These are phyloP conservation scores for Cyamopsis tetragonoloba DNA, from an alignment of 306 rosid species.

Conservation along the genomic window DNA sequence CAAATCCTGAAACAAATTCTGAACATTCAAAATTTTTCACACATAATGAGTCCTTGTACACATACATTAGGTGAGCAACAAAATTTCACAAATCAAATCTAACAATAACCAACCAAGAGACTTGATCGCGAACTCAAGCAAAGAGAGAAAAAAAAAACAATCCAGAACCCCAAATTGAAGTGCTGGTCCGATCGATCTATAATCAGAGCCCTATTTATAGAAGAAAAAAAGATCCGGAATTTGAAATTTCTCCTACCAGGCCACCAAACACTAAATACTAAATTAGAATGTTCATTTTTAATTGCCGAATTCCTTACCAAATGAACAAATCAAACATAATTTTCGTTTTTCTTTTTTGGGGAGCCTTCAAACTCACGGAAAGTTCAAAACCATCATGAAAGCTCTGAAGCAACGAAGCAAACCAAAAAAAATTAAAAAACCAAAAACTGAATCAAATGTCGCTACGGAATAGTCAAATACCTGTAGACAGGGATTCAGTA, in stretches of 20 bases:
- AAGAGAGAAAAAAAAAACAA: slow-evolving; percentile 31
- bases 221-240: slow-evolving; percentile 12
- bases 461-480: background rate
- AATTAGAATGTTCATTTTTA: background rate
- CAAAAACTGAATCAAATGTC: background rate
- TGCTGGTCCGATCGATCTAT: slow-evolving; percentile 30
- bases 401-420: slow-evolving; percentile 27
- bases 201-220: slow-evolving; percentile 42
- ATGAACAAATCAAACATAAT: background rate
- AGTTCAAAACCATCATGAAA: slow-evolving; percentile 34
- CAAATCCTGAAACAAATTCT: slow-evolving; percentile 30
- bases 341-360: slow-evolving; percentile 8
- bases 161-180: slow-evolving; percentile 24
- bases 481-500: background rate
- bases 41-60: background rate
- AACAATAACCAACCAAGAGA: background rate
- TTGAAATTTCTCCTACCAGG: slow-evolving; percentile 31
- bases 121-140: slow-evolving; percentile 14
- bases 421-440: background rate
- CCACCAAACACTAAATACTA: too few relatives aligned
- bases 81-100: background rate
- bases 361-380: slow-evolving; percentile 54
- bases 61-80: background rate
- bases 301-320: background rate
- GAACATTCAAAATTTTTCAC: slow-evolving; percentile 18